Base-by-base conservation (phyloP, 1,284 basidiomycete species). In the Heterobasidion occidentale region DNA sequence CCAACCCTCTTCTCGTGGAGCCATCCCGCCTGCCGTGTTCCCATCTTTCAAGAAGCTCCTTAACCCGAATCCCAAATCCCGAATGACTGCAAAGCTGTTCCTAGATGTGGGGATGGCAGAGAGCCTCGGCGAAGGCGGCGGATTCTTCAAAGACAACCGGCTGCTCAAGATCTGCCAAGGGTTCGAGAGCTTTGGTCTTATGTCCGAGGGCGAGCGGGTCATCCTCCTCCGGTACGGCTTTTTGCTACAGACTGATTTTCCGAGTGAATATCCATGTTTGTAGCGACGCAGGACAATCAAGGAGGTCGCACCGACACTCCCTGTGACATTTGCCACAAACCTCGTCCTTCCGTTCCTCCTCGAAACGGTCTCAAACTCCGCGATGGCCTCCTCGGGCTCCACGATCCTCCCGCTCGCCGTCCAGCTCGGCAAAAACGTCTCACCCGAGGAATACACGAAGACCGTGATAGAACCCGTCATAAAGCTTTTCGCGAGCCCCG, bases 81-180 rank as follows among this genome's bases (percentile, higher is more conserved):
- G 97, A 20, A 74, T 94, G 62, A 81, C 87, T 0, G 79, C 89
- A 0, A 88, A 90, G 61, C 75, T 75, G 2, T 92, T 98, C 68
- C 77, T 96, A 12, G 84, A 91, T 36, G 75, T 86, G 36, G 92
- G 92, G 3, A 91, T 92, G 81, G 77, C 83, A 3, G 80, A 86
- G 53, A 78, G 77, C 1, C 70, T 71, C 0, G 75, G 74, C 1
- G 78, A 79, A 46, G 73, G 74, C 8, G 67, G 77, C 0, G 94
- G 94, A 0, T 98, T 97, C 72, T 98, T 98, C 72, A 75, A 79
- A 2, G 77, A 78, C 34, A 99, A 99, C 69, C 79, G 84, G 27
- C 78, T 99, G 5, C 88, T 95, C 46, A 87, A 88, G 67, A 85
- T 98, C 2, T 94, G 94, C 51, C 74, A 82, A 42, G 89, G 92